A percentile compares a stretch with the other conserved stretches of the same genome.
These are phyloP conservation scores for Neostapfia colusana DNA, from an alignment of 176 grass and related monocot genomes.

Conservation along the genomic window DNA sequence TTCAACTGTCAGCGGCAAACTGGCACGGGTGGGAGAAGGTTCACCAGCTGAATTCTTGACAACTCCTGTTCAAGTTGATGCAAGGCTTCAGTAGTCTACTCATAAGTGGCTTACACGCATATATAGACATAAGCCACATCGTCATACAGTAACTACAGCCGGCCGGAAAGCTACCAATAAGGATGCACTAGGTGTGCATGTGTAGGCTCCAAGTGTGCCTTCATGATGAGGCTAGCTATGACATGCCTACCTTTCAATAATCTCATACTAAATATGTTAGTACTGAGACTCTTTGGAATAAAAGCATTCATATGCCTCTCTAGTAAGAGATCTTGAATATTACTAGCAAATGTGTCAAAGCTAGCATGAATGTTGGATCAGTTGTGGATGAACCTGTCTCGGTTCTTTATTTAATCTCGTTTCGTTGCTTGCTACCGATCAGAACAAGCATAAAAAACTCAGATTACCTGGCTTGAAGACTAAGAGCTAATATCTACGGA, in stretches of 20 bases:
- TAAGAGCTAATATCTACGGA: too few relatives aligned
- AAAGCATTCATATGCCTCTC: neutral
- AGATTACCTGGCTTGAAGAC: too few relatives aligned
- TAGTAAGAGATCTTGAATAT: neutral
- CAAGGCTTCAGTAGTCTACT: neutral
- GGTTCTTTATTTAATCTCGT: too few relatives aligned
- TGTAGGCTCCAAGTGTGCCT: constrained; percentile 28
- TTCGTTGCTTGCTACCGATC: too few relatives aligned
- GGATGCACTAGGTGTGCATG: neutral
- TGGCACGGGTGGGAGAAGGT: constrained; percentile 74
- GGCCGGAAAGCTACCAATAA: constrained; percentile 43
- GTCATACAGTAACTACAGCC: constrained; percentile 19
- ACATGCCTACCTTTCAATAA: constrained; percentile 24
- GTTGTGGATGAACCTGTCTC: neutral
- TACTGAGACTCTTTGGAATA: constrained; percentile 28
- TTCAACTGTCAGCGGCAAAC: constrained; percentile 75
- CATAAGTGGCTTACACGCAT: constrained; percentile 20
- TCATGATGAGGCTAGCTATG: constrained; percentile 20
- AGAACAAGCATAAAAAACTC: too few relatives aligned
- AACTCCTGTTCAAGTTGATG: constrained; percentile 19
- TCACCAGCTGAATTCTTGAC: constrained; percentile 23
- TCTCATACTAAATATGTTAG: neutral
- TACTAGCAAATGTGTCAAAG: neutral
- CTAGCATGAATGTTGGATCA: neutral
- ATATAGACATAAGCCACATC: neutral